Conservation (phyloP, 352 stramenopile genomes). For the Phytophthora ohioensis region DNA sequence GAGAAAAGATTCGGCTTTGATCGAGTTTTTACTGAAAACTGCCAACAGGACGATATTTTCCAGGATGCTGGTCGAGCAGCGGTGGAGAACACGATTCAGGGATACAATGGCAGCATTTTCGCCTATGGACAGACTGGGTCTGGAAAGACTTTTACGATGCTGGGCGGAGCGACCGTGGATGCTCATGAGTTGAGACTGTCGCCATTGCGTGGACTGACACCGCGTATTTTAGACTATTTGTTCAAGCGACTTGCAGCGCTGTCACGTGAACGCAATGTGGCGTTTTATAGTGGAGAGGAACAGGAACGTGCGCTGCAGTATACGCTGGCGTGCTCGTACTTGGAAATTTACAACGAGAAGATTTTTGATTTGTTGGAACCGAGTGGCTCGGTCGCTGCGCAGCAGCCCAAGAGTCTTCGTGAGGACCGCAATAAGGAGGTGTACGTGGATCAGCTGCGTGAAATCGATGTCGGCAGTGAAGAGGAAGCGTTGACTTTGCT, state of each 20-base stretch:
- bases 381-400: constrained; percentile 43
- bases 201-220: constrained; percentile 76
- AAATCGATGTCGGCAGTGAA: constrained; percentile 70
- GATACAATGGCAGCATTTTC: constrained; percentile 92
- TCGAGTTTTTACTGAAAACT: constrained; percentile 73
- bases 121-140: constrained; percentile 91
- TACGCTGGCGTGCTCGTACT: constrained; percentile 82
- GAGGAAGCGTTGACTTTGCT: constrained; percentile 80
- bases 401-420: constrained; percentile 73
- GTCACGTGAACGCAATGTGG: constrained; percentile 51
- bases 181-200: constrained; percentile 58
- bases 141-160: constrained; percentile 92
- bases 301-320: constrained; percentile 56
- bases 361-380: constrained; percentile 88
- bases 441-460: constrained; percentile 83
- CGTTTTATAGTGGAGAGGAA: constrained; percentile 41
- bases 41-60: constrained; percentile 85
- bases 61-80: constrained; percentile 73
- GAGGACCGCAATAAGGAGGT: constrained; percentile 82
- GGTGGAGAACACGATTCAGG: constrained; percentile 84
- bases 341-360: constrained; percentile 94
- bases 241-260: constrained; percentile 66
- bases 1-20: constrained; percentile 91
- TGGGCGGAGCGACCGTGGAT: constrained; percentile 53
- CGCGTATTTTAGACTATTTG: constrained; percentile 87